Conservation (phyloP, 2,329 filamentous ascomycete genomes). For the Sporothrix humicola region DNA sequence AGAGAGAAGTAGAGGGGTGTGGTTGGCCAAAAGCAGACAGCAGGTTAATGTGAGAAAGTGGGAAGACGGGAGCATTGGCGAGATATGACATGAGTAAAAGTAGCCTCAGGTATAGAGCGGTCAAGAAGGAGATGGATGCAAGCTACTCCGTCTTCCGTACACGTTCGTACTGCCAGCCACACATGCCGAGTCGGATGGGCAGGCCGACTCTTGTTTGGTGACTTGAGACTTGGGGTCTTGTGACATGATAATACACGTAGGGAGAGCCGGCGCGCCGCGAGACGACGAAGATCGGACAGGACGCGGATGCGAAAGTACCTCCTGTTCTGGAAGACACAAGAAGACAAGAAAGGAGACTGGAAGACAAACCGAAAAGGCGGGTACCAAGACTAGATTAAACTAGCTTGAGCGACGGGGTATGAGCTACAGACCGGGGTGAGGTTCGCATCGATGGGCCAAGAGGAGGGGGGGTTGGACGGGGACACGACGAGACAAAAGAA, state of each 20-base stretch:
- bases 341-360: neutral
- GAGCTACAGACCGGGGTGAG: conserved; percentile 8
- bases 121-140: conserved; percentile 9
- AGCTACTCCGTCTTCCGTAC: neutral
- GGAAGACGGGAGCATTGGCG: neutral
- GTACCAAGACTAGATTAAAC: neutral
- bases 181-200: neutral
- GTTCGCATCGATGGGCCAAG: conserved; percentile 10
- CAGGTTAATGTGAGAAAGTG: conserved; percentile 4
- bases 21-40: neutral
- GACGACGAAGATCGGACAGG: neutral
- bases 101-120: conserved; percentile 5
- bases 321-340: neutral
- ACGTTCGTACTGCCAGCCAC: neutral
- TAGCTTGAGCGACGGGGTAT: conserved; percentile 2
- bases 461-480: neutral
- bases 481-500: neutral
- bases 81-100: conserved; percentile 3
- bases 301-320: neutral
- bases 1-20: too few relatives aligned
- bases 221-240: neutral
- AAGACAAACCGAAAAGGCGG: conserved; percentile 18
- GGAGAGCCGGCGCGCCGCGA: neutral
- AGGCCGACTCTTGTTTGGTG: neutral
- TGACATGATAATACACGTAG: neutral